Evolutionary conservation across 1,284 basidiomycete genomes (phyloP).

Genomic region (Naganishia liquefaciens): DNA sequence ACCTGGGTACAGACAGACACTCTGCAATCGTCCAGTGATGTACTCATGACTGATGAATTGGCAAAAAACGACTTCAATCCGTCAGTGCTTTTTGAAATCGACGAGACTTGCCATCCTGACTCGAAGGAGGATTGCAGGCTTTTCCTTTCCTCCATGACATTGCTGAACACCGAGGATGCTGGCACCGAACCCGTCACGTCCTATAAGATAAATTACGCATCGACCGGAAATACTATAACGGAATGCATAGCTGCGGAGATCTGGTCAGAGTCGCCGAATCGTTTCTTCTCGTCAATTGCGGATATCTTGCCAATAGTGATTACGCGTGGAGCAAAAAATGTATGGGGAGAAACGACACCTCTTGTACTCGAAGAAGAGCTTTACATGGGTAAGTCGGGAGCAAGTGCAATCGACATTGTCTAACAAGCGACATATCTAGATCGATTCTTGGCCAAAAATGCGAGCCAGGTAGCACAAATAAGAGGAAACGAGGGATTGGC

Average conservation of each 20-base stretch:
- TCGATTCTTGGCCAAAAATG: constrained; percentile 18
- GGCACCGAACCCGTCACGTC: neutral
- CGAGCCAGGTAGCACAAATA: constrained; percentile 20
- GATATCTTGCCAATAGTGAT: constrained; percentile 15
- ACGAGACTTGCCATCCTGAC: too few species aligned
- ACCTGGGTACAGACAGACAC: constrained; percentile 8
- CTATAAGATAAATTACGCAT: constrained; percentile 11
- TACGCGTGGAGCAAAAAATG: constrained; percentile 15
- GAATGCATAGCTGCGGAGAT: constrained; percentile 13
- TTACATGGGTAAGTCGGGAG: constrained; percentile 12
- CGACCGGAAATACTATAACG: constrained; percentile 11
- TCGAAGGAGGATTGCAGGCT: neutral
- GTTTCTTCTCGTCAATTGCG: constrained; percentile 11
- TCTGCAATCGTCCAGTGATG: neutral
- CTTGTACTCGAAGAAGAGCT: constrained; percentile 16
- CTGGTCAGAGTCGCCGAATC: constrained; percentile 24
- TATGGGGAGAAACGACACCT: constrained; percentile 19
- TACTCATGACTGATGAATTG: neutral
- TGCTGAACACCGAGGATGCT: neutral
- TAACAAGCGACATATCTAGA: neutral
- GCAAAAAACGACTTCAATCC: neutral
- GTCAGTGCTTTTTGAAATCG: constrained; percentile 2
- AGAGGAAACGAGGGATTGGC: constrained; percentile 20
- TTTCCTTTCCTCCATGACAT: constrained; percentile 14
- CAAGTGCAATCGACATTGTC: neutral